phyloP scores from a whole-genome alignment of 345 rosid species.

The Citrus medica region DNA sequence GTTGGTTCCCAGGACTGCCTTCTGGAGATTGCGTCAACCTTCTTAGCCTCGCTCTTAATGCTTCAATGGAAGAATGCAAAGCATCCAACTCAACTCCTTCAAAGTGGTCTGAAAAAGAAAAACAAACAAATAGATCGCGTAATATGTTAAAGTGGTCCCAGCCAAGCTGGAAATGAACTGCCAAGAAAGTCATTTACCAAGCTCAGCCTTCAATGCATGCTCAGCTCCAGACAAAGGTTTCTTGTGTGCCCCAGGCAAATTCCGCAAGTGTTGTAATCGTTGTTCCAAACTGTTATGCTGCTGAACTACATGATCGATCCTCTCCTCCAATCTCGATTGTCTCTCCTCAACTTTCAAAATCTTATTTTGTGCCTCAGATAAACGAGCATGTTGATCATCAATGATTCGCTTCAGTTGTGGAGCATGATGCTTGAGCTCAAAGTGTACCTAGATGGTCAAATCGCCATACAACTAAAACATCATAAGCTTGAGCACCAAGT shows the following conservation, averaged over 20 bases:
- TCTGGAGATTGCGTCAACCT: conserved; percentile 46
- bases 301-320: conserved; percentile 43
- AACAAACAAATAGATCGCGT: background rate
- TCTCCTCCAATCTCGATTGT: conserved; percentile 56
- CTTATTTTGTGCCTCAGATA: conserved; percentile 58
- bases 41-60: conserved; percentile 61
- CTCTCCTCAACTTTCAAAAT: conserved; percentile 63
- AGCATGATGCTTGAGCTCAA: conserved; percentile 85
- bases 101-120: conserved; percentile 52
- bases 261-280: conserved; percentile 59
- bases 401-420: conserved; percentile 78
- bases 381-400: conserved; percentile 64
- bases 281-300: conserved; percentile 54
- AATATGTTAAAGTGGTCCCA: background rate
- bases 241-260: conserved; percentile 69
- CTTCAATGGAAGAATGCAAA: conserved; percentile 61
- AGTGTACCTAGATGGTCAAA: conserved; percentile 53
- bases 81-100: conserved; percentile 68
- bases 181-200: conserved; percentile 46
- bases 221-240: conserved; percentile 92
- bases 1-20: conserved; percentile 28
- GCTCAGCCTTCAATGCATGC: conserved; percentile 72
- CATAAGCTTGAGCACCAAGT: background rate
- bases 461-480: conserved; percentile 5
- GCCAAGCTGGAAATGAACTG: background rate